Percentiles rank a stretch among this genome's conserved stretches.
These are phyloP conservation scores for Pichia californica DNA, from an alignment of 805 yeast species.

Conservation along the genomic window DNA sequence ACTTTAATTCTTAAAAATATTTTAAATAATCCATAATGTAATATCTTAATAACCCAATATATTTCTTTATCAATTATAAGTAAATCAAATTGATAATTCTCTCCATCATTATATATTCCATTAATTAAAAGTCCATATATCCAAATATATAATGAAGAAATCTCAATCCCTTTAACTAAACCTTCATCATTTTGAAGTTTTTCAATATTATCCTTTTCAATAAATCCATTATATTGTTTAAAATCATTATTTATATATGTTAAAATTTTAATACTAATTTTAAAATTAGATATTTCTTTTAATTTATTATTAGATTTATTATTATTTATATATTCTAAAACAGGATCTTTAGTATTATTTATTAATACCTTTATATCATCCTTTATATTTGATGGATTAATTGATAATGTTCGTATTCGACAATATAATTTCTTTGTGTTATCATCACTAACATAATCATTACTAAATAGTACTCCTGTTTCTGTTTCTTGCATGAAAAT, in stretches of 20 bases:
- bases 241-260: neutral
- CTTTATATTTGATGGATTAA: too few species aligned
- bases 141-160: slow-evolving; percentile 1
- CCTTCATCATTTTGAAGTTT: neutral
- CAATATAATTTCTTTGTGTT: neutral
- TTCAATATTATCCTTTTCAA: neutral
- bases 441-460: neutral
- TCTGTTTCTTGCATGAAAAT: too few species aligned
- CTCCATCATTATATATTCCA: slow-evolving; percentile 4
- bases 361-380: too few species aligned
- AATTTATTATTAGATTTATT: too few species aligned
- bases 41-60: neutral
- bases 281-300: too few species aligned
- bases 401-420: too few species aligned
- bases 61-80: neutral
- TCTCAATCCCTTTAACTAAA: neutral
- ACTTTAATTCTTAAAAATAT: slow-evolving; percentile 1
- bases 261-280: slow-evolving; percentile 1
- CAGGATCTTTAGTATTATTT: too few species aligned
- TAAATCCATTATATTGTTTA: slow-evolving; percentile 4
- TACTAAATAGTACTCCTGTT: neutral
- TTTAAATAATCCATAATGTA: slow-evolving; percentile 11
- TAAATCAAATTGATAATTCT: slow-evolving; percentile 1
- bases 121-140: slow-evolving; percentile 4
- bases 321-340: too few species aligned